phyloP scores from a whole-genome alignment of 768 basidiomycete genomes.

The Lyophyllum atratum region DNA sequence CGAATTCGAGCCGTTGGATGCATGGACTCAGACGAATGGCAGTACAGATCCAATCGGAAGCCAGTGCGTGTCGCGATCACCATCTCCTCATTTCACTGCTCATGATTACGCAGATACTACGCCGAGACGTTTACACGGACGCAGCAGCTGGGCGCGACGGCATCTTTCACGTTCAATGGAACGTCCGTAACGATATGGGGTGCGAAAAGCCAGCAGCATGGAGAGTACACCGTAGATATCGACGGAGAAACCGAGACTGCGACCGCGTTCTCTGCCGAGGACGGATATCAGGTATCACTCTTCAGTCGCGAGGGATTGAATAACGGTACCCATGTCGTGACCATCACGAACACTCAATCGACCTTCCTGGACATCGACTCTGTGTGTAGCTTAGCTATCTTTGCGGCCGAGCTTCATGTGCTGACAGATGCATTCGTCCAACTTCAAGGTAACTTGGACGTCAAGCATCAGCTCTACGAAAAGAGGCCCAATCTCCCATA shows the following conservation, averaged over 20 bases:
- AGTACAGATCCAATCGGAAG: conserved; percentile 12
- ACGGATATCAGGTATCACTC: conserved; percentile 29
- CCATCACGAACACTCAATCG: conserved; percentile 18
- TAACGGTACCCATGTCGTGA: conserved; percentile 30
- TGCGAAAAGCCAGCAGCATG: conserved; percentile 35
- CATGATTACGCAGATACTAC: conserved; percentile 31
- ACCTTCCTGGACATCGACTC: conserved; percentile 37
- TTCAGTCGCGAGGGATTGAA: conserved; percentile 28
- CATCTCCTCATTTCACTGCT: neutral
- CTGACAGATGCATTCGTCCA: neutral
- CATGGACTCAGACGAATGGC: conserved; percentile 20
- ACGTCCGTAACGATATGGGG: conserved; percentile 38
- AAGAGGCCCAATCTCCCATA: conserved; percentile 2
- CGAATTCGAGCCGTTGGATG: conserved; percentile 19
- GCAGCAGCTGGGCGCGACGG: conserved; percentile 27
- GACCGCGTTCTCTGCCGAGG: conserved; percentile 18
- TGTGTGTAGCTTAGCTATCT: conserved; percentile 19
- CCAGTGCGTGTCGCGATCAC: conserved; percentile 7
- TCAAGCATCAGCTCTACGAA: conserved; percentile 10
- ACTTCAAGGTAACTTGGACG: conserved; percentile 24
- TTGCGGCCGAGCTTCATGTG: neutral
- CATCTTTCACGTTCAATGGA: conserved; percentile 37
- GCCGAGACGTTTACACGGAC: conserved; percentile 36
- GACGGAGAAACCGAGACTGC: conserved; percentile 24
- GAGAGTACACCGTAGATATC: conserved; percentile 32